These are phyloP conservation scores for Daedaleopsis nitida DNA, from an alignment of 768 basidiomycete species.

Conservation along the genomic window DNA sequence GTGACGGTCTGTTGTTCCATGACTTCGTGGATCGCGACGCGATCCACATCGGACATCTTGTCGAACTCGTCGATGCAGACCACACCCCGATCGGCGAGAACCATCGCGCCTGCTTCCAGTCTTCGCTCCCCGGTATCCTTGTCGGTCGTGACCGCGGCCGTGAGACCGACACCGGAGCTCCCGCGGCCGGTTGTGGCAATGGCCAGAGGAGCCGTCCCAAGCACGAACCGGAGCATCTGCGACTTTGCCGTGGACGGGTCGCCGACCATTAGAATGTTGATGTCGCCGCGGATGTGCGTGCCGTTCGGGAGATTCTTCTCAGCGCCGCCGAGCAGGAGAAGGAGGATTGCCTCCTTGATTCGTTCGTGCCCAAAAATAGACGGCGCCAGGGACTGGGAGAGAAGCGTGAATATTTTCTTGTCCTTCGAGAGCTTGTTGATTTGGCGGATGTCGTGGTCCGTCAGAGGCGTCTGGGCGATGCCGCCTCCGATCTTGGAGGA, in stretches of 20 bases:
- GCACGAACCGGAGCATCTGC: slow-evolving; percentile 92
- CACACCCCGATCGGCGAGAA: slow-evolving; percentile 96
- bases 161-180: slow-evolving; percentile 98
- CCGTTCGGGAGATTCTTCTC: slow-evolving; percentile 98
- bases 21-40: slow-evolving; percentile 99
- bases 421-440: slow-evolving; percentile 94
- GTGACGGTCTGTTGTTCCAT: slow-evolving; percentile 99
- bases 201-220: slow-evolving; percentile 93
- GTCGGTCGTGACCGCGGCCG: slow-evolving; percentile 97
- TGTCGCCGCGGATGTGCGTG: slow-evolving; percentile 98
- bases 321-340: slow-evolving; percentile 92
- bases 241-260: slow-evolving; percentile 99
- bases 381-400: slow-evolving; percentile 94
- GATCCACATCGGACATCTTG: slow-evolving; percentile 99
- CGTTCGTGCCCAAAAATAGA: slow-evolving; percentile 97
- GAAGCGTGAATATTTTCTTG: slow-evolving; percentile 80
- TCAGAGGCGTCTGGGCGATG: slow-evolving; percentile 89
- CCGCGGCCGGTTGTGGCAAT: slow-evolving; percentile 98
- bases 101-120: slow-evolving; percentile 99
- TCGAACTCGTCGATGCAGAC: slow-evolving; percentile 99
- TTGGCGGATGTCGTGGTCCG: slow-evolving; percentile 91
- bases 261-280: slow-evolving; percentile 99
- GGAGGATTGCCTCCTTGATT: slow-evolving; percentile 92
- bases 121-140: slow-evolving; percentile 96
- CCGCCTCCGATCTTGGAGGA: slow-evolving; percentile 95